These are phyloP conservation scores for Trametes sp. DNA, from an alignment of 1,284 basidiomycete genomes.

Conservation along the genomic window DNA sequence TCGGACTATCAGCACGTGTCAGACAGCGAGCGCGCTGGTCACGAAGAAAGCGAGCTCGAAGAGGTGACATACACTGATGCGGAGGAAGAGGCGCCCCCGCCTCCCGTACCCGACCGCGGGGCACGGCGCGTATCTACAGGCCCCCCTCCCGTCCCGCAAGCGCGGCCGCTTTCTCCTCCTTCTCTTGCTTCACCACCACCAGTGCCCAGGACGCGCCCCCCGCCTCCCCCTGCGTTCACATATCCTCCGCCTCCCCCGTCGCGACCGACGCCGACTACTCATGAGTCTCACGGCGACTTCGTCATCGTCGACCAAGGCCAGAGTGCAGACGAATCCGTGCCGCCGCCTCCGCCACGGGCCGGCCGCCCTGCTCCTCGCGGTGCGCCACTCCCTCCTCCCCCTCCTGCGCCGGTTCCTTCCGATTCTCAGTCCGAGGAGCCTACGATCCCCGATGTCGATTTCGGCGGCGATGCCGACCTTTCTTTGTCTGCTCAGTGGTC, in stretches of 20 bases:
- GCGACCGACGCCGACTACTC: conserved; percentile 43
- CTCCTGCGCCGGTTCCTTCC: conserved; percentile 26
- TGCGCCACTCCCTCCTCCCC: conserved; percentile 44
- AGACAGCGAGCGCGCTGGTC: conserved; percentile 67
- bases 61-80: conserved; percentile 65
- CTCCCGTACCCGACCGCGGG: conserved; percentile 49
- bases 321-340: conserved; percentile 44
- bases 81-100: conserved; percentile 55
- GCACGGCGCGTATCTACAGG: conserved; percentile 38
- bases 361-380: conserved; percentile 46
- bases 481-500: conserved; percentile 52
- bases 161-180: conserved; percentile 25
- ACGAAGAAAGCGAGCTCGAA: conserved; percentile 73
- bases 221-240: conserved; percentile 27
- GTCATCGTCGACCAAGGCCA: conserved; percentile 33
- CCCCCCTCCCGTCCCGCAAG: conserved; percentile 33
- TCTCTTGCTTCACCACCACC: conserved; percentile 28
- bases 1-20: conserved; percentile 51
- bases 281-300: conserved; percentile 50
- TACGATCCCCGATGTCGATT: conserved; percentile 43
- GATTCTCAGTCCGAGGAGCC: conserved; percentile 38
- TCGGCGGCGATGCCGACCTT: conserved; percentile 48
- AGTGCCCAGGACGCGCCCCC: conserved; percentile 25
- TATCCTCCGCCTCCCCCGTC: conserved; percentile 37
- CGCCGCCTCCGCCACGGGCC: conserved; percentile 52